phyloP scores from a whole-genome alignment of 495 filamentous ascomycete genomes.

The Talaromyces nanjingensis region DNA sequence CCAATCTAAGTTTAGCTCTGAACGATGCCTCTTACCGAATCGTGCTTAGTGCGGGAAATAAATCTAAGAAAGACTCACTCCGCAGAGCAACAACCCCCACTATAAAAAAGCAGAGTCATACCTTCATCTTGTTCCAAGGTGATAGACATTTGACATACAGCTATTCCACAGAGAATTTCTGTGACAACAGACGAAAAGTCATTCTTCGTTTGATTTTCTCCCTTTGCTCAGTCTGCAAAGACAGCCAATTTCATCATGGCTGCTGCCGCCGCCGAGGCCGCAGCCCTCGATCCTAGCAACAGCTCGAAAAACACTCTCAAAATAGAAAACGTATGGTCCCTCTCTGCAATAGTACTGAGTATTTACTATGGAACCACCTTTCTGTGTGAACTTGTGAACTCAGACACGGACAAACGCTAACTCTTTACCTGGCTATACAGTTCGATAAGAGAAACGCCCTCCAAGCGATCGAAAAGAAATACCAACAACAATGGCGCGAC shows the following conservation, averaged over 20 bases:
- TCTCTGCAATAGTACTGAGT: too few relatives aligned
- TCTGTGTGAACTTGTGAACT: slow-evolving; percentile 1
- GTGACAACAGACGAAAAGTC: background rate
- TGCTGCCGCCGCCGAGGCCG: slow-evolving; percentile 45
- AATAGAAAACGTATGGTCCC: slow-evolving; percentile 55
- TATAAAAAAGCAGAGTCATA: slow-evolving; percentile 4
- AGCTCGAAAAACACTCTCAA: slow-evolving; percentile 63
- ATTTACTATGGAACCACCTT: slow-evolving; percentile 6
- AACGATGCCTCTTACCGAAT: background rate
- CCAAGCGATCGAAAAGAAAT: slow-evolving; percentile 65
- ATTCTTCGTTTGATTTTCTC: background rate
- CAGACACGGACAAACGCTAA: too few relatives aligned
- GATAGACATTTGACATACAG: background rate
- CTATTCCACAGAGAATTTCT: background rate
- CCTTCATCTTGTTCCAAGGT: background rate
- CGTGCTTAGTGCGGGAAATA: slow-evolving; percentile 1
- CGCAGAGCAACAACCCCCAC: background rate
- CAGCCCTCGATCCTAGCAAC: slow-evolving; percentile 53
- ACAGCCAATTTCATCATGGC: slow-evolving; percentile 30
- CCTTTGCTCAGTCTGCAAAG: background rate
- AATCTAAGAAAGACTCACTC: background rate
- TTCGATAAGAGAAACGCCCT: slow-evolving; percentile 85
- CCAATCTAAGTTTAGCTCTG: background rate
- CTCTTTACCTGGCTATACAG: slow-evolving; percentile 24
- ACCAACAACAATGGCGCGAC: slow-evolving; percentile 79